Evolutionary conservation across 345 rosid species (phyloP), one percentile per base, ranked within the genome.

Genomic region (Bruguiera parviflora): DNA sequence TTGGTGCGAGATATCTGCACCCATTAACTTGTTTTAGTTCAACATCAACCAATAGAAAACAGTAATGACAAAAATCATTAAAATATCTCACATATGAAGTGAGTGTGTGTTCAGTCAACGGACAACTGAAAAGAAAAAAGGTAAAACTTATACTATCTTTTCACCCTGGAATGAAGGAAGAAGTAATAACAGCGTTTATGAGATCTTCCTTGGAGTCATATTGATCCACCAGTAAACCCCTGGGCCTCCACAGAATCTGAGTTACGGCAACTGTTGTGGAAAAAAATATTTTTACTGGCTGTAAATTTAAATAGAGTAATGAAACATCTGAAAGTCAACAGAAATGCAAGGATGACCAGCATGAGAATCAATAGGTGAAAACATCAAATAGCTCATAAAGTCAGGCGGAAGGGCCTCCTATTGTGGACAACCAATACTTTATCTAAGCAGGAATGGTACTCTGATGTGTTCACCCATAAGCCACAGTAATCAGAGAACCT

Each of bases 111-210:
- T 43, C 49, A 13, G 49, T 71, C 73, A 70, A 28, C 22, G 49
- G 53, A 22, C 11, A 56, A 56, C 1, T 56, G 25, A 56, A 56
- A 56, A 63, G 25, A 31, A 27, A 22, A 11, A 59, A n/a, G 16
- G 59, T 8, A 66, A 16, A 33, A 67, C 31, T 7, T 51, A 60
- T 22, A 67, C 62, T 27, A 68, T 70, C 37, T 64, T 67, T 59
- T 74, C 82, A 89, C 97, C 96, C 96, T 13, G 97, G 99, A 80
- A 95, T 81, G 80, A 95, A 95, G 63, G 97, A 80, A 72, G 99
- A 95, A 66, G 99, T 80, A 71, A 88, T 46, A 74, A 95, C 85
- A 74, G 97, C 99, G 86, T 90, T 75, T 52, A 89, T 92, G 46
- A 95, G 82, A 78, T 95, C 97, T 75, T 85, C 89, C 78, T 83